Evolutionary conservation across 2,329 filamentous ascomycete genomes (phyloP), one percentile per base, ranked within the genome.

Genomic region (Cryphonectria nitschkei): DNA sequence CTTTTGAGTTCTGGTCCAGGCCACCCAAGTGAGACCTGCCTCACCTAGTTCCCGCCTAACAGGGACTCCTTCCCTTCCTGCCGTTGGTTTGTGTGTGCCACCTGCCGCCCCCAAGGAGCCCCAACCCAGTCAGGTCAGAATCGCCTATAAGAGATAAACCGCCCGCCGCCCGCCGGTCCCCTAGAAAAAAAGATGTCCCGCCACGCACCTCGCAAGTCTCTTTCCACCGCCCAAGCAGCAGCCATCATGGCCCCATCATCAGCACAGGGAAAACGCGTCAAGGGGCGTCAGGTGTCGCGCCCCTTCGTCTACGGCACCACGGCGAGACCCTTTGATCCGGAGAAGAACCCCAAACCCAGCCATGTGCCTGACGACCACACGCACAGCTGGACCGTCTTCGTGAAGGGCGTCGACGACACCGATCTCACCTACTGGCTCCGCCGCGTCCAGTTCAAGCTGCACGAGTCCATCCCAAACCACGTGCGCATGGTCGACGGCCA

Each of bases 391-490:
- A 91, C 92, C 77, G 93, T 98, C 74, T 98, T 97, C 80, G 93
- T 99, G 70, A 93, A 93, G 78, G 94, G 95, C 63, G 86, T 97
- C 68, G 94, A 97, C 77, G 93, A 93, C 80, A 93, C 93, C 72
- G 93, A 97, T 78, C 92, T 98, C 75, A 94, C 93, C 39, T 96
- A 97, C 81, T 99, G 96, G 94, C 87, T 98, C 75, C 93, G 95
- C 71, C 95, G 97, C 77, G 95, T 99, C 0, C 95, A 98, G 80
- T 99, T 99, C 84, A 98, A 98, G 81, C 89, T 99, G 22, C 95
- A 98, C 85, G 95, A 98, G 81, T 98, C 95, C 13, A 98, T 98
- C 80, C 91, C 94, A 39, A 97, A 98, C 81, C 93, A 93, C 70
- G 88, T 96, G 32, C 92, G 96, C 76, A 97, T 92, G 79, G 86